Evolutionary conservation across 2,329 filamentous ascomycete genomes (phyloP).

Genomic region (Trichoderma citrinoviride): DNA sequence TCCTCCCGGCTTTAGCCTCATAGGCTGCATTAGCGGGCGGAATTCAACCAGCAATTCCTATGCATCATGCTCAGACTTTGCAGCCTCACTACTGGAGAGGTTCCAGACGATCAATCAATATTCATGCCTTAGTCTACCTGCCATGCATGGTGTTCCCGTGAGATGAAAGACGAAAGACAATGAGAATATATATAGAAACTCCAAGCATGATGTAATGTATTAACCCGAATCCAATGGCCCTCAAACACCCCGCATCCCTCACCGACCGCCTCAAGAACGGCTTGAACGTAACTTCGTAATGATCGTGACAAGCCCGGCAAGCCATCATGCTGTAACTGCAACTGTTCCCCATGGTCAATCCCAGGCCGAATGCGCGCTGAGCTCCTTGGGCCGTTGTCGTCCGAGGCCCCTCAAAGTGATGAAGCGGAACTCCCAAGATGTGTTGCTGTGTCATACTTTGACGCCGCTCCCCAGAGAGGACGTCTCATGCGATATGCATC

Average conservation of each 20-base stretch:
- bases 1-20: constrained; percentile 1
- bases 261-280: not conserved
- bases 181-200: not conserved
- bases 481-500: not conserved
- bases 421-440: not conserved
- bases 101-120: not conserved
- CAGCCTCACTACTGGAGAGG: not conserved
- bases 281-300: not conserved
- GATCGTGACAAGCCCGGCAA: not conserved
- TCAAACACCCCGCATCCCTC: not conserved
- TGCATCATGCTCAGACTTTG: not conserved
- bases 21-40: constrained; percentile 7
- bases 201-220: not conserved
- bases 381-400: not conserved
- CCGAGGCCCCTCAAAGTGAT: not conserved
- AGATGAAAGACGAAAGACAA: not conserved
- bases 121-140: not conserved
- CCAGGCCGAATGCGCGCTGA: no score
- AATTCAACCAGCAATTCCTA: not conserved
- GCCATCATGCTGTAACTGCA: not conserved
- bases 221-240: not conserved
- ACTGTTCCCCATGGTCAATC: not conserved
- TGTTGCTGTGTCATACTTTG: not conserved
- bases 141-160: not conserved
- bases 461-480: not conserved